Evolutionary conservation across 108 stramenopile species (phyloP), one percentile per base, ranked within the genome.

Genomic region (Parmales sp.): DNA sequence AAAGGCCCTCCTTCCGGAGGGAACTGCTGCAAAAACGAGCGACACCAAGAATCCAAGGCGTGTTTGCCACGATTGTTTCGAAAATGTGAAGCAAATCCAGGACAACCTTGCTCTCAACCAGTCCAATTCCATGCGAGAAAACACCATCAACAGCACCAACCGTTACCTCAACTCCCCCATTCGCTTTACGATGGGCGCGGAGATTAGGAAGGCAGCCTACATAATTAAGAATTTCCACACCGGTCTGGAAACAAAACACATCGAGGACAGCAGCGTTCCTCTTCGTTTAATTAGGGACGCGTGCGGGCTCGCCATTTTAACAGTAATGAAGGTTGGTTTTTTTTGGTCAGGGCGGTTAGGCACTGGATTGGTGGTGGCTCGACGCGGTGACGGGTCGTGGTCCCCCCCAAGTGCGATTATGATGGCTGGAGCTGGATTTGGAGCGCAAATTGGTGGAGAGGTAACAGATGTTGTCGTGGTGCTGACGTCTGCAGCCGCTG

Each of bases 291-390:
- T 90, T 39, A 63, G 73, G 69, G 65, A 76, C 64, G 84, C 78
- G 31, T 74, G 76, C 36, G 87, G 87, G 2, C 69, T 88, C 36
- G 69, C 80, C 18, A 78, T 89, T 63, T 25, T 88, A 50, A 84
- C 84, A 26, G 83, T 87, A n/a, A 74, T 82, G 23, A 87, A 90
- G 66, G 86, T 74, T 1, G 89, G 87, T 0, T 86, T 88, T 37
- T 75, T 88, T 38, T 76, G 86, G 45, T 78, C 84, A 4, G 86
- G 86, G 22, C 74, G 81, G 19, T 72, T 86, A 29, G 89, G 86
- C 2, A 82, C 82, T 13, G 89, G 89, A 1, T 72, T 88, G 38
- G 78, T 90, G 37, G 41, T 90, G 28, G 76, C 84, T 7, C 79
- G 77, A 26, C 74, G 78, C 3, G 64, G 69, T 1, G 74, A 80